Conservation (phyloP, 345 rosid genomes). For the Reutealis trisperma region DNA sequence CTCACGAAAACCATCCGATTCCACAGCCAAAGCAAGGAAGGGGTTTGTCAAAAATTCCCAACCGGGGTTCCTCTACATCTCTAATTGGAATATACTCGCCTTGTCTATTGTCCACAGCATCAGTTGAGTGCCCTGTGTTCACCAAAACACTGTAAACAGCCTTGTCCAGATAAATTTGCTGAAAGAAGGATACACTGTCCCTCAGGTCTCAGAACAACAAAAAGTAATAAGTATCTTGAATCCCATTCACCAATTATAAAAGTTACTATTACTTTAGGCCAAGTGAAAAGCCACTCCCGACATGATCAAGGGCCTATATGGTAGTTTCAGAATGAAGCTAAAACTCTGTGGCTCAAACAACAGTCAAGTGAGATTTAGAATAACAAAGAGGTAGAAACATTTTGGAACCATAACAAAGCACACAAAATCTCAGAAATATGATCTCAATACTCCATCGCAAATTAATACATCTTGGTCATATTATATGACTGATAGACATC, state of each 20-base stretch:
- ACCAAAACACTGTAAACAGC: constrained; percentile 20
- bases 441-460: not conserved
- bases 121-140: constrained; percentile 37
- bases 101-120: constrained; percentile 40
- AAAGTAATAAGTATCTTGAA: not conserved
- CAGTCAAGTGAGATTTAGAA: not conserved
- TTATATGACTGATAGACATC: not conserved
- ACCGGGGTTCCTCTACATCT: constrained; percentile 48
- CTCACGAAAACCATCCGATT: constrained; percentile 95
- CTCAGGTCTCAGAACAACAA: not conserved
- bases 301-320: not conserved
- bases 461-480: not conserved
- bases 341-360: not conserved
- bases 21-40: constrained; percentile 97
- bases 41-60: constrained; percentile 76
- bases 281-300: not conserved
- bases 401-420: not conserved
- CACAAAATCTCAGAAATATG: not conserved
- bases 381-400: not conserved
- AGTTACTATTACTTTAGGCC: not conserved
- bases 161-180: constrained; percentile 8
- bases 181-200: not conserved
- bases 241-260: not conserved
- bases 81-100: constrained; percentile 54
- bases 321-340: not conserved